These are phyloP conservation scores for Pistacia atlantica DNA, from an alignment of 345 rosid genomes.

Conservation along the genomic window DNA sequence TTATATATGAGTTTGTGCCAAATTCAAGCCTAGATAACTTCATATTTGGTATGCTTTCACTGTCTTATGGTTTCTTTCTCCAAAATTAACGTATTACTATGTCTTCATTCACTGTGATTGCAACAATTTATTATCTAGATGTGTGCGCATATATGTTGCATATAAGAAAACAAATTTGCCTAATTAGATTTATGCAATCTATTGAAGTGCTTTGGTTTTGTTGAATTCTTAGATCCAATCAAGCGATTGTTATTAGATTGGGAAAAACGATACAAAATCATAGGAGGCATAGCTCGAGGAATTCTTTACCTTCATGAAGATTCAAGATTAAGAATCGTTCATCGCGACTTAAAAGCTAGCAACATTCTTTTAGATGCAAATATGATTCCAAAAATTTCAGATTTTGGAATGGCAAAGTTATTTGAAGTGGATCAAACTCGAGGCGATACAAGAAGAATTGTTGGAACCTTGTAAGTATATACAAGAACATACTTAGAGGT, in stretches of 20 bases:
- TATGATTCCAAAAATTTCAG: slow-evolving; percentile 14
- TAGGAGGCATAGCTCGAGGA: slow-evolving; percentile 6
- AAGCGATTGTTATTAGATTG: too few relatives aligned
- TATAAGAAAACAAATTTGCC: too few relatives aligned
- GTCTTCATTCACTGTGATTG: too few relatives aligned
- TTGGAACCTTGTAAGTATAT: slow-evolving; percentile 4
- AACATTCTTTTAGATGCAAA: slow-evolving; percentile 4
- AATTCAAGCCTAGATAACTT: slow-evolving; percentile 43
- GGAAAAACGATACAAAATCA: slow-evolving; percentile 7
- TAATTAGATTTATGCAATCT: too few relatives aligned
- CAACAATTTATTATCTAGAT: too few relatives aligned
- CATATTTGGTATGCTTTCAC: slow-evolving; percentile 36
- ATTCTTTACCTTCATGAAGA: slow-evolving; percentile 14
- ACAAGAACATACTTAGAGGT: too few relatives aligned
- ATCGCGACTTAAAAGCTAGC: slow-evolving; percentile 9
- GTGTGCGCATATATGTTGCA: too few relatives aligned
- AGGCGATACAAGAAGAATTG: neutral
- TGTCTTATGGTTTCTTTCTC: too few relatives aligned
- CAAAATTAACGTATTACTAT: too few relatives aligned
- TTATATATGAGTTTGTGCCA: slow-evolving; percentile 46
- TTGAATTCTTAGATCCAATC: too few relatives aligned
- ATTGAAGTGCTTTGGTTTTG: too few relatives aligned
- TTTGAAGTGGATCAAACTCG: slow-evolving; percentile 9
- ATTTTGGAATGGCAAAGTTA: slow-evolving; percentile 11
- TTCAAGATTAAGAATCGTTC: slow-evolving; percentile 8